Conservation (phyloP, 1,284 basidiomycete genomes). For the Ganoderma boninense region DNA sequence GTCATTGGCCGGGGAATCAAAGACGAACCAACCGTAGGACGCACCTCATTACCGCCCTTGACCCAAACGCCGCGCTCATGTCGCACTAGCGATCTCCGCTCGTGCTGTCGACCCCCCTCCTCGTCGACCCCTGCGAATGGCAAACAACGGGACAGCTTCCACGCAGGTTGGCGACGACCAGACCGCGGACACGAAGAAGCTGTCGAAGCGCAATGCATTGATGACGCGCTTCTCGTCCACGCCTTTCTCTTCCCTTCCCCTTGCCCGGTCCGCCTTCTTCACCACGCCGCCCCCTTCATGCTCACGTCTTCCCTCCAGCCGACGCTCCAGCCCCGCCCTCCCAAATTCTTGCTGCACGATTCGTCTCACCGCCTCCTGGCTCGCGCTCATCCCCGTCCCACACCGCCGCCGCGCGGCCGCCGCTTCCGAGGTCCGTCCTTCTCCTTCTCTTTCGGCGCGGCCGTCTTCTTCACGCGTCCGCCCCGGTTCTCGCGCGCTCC, state of each 20-base stretch:
- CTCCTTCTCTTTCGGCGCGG: not conserved
- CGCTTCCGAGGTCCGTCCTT: no score
- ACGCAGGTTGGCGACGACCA: constrained; percentile 81
- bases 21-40: constrained; percentile 32
- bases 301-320: constrained; percentile 50
- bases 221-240: constrained; percentile 68
- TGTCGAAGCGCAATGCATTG: constrained; percentile 97
- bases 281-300: constrained; percentile 64
- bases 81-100: constrained; percentile 95
- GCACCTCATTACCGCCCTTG: constrained; percentile 91
- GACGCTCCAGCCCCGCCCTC: constrained; percentile 29
- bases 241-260: constrained; percentile 63
- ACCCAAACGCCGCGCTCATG: constrained; percentile 93
- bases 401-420: not conserved
- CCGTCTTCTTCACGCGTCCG: constrained; percentile 36
- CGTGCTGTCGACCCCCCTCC: constrained; percentile 79
- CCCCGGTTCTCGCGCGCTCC: constrained; percentile 60
- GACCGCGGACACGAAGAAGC: constrained; percentile 94
- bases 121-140: constrained; percentile 83
- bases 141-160: constrained; percentile 96
- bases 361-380: constrained; percentile 36
- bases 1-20: not conserved
- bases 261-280: constrained; percentile 51
- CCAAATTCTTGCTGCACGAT: constrained; percentile 40
- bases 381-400: constrained; percentile 34